These are phyloP conservation scores for Geotrichum histeridarum DNA, from an alignment of 1,139 yeast species.

Conservation along the genomic window DNA sequence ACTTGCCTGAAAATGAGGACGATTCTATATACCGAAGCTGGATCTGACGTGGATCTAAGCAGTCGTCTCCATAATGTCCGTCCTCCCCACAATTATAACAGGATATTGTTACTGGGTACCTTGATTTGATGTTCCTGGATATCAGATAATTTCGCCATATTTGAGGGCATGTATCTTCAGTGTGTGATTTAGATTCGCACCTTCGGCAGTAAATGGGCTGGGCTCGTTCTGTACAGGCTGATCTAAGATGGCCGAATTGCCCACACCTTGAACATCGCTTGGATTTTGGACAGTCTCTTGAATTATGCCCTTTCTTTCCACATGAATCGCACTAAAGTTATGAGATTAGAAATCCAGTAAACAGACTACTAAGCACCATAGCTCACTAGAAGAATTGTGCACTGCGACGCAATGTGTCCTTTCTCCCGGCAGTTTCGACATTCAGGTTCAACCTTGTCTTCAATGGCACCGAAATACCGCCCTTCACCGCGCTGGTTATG, in stretches of 20 bases:
- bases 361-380: not conserved
- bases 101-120: constrained; percentile 44
- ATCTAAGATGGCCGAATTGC: constrained; percentile 68
- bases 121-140: constrained; percentile 27
- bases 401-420: constrained; percentile 75
- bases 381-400: constrained; percentile 63
- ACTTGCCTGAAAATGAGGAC: constrained; percentile 30
- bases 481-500: constrained; percentile 63
- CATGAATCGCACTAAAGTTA: constrained; percentile 62
- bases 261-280: constrained; percentile 81
- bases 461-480: constrained; percentile 72
- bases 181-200: constrained; percentile 70
- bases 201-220: constrained; percentile 63
- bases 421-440: constrained; percentile 82
- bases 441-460: constrained; percentile 52
- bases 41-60: constrained; percentile 41
- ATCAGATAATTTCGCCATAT: too few species aligned
- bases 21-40: constrained; percentile 26
- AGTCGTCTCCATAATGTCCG: constrained; percentile 89
- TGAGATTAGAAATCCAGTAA: not conserved
- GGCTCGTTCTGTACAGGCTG: constrained; percentile 56
- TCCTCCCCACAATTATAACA: constrained; percentile 80
- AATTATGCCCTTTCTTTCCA: constrained; percentile 80
- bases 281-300: constrained; percentile 79
- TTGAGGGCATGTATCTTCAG: constrained; percentile 75